Evolutionary conservation across 768 basidiomycete species (phyloP).

Genomic region (Roridomyces roridus): DNA sequence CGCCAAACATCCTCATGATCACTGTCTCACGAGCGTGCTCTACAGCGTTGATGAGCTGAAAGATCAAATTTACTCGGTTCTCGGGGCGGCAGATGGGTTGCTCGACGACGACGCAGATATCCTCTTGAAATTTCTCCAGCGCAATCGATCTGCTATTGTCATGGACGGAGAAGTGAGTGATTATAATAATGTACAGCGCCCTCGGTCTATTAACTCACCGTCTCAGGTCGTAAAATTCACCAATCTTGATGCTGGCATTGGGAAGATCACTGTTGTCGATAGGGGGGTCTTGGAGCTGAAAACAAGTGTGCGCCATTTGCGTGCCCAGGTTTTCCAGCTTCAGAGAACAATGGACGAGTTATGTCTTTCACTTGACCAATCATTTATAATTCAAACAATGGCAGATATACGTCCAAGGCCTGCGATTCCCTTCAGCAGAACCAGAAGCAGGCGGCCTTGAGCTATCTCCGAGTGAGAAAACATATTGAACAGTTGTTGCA

Average conservation of each 20-base stretch:
- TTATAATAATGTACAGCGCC: too few species aligned
- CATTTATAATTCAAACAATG: background rate
- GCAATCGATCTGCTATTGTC: slow-evolving; percentile 72
- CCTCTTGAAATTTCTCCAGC: slow-evolving; percentile 76
- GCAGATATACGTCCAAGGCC: slow-evolving; percentile 72
- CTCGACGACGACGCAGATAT: slow-evolving; percentile 71
- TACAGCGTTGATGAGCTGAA: slow-evolving; percentile 70
- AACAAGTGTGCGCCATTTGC: slow-evolving; percentile 68
- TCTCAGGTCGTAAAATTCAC: slow-evolving; percentile 82
- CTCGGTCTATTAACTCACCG: slow-evolving; percentile 1
- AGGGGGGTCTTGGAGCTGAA: slow-evolving; percentile 83
- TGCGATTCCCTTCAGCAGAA: slow-evolving; percentile 68
- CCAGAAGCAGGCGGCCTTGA: slow-evolving; percentile 76
- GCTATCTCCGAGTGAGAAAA: slow-evolving; percentile 80
- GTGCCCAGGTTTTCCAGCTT: slow-evolving; percentile 70
- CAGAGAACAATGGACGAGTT: slow-evolving; percentile 80
- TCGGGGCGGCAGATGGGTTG: slow-evolving; percentile 41
- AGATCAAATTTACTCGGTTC: slow-evolving; percentile 57
- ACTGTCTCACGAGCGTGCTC: slow-evolving; percentile 63
- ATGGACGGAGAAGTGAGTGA: slow-evolving; percentile 68
- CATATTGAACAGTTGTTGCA: slow-evolving; percentile 77
- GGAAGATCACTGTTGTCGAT: slow-evolving; percentile 76
- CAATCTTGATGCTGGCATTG: slow-evolving; percentile 36
- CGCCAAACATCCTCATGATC: slow-evolving; percentile 46
- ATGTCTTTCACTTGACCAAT: slow-evolving; percentile 31